Evolutionary conservation across 2,329 filamentous ascomycete species (phyloP).

Genomic region (Cercospora citrullina): DNA sequence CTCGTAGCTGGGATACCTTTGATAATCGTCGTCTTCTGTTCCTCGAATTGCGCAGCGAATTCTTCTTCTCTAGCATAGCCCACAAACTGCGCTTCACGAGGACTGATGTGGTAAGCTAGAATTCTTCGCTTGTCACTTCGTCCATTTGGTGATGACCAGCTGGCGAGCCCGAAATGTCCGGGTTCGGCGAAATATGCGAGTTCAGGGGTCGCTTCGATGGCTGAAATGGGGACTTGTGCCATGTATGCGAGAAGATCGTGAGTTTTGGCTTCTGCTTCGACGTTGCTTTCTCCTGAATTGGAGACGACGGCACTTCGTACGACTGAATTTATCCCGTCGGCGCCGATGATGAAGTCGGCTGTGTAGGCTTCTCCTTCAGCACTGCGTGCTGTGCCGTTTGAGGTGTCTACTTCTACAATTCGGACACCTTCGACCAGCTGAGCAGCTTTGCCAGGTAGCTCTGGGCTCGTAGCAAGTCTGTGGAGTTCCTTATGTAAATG

Average conservation of each 20-base stretch:
- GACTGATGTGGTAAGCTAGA: slow-evolving; percentile 17
- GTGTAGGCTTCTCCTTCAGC: slow-evolving; percentile 5
- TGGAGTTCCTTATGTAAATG: slow-evolving; percentile 15
- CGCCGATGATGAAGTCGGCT: slow-evolving; percentile 20
- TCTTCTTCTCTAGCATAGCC: slow-evolving; percentile 18
- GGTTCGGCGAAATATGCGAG: slow-evolving; percentile 13
- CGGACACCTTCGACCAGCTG: slow-evolving; percentile 9
- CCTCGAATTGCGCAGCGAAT: slow-evolving; percentile 16
- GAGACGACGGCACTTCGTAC: slow-evolving; percentile 16
- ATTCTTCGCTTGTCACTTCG: slow-evolving; percentile 11
- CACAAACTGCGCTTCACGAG: slow-evolving; percentile 13
- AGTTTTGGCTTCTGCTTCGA: slow-evolving; percentile 12
- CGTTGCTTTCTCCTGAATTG: neutral
- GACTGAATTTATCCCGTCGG: slow-evolving; percentile 21
- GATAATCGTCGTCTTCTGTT: slow-evolving; percentile 15
- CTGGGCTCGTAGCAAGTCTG: slow-evolving; percentile 14
- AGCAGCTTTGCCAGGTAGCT: slow-evolving; percentile 10
- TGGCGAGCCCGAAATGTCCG: slow-evolving; percentile 11
- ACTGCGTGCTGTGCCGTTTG: neutral
- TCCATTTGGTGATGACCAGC: slow-evolving; percentile 6
- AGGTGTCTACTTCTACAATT: slow-evolving; percentile 7
- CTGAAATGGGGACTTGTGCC: slow-evolving; percentile 12
- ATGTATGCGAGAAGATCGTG: slow-evolving; percentile 22
- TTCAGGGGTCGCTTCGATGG: neutral
- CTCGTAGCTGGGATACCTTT: slow-evolving; percentile 15